Base-by-base conservation (phyloP, 169 alveolate genomes). In the Plasmodium gaboni region DNA sequence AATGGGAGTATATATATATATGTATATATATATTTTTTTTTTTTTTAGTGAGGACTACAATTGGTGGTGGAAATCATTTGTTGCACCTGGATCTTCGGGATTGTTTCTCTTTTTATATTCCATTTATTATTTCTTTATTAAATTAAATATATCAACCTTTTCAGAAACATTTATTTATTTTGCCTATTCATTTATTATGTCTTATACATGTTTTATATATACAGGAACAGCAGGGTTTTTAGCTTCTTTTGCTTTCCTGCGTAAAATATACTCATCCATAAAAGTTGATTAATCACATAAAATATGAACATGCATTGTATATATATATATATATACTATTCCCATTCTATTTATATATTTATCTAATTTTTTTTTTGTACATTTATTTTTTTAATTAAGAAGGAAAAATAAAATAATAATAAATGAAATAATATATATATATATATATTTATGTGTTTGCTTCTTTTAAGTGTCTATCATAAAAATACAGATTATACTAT, bases 11-110 rank as follows among this genome's bases (percentile, higher is more conserved):
- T 63, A 6, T 53, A 12, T 19, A 15, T 13, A 8, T 51, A 19
- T 53, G 22, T 26, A 28, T 10, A 7, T 42, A 9, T 15, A 15
- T 61, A 13, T 60, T 10, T 26, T 55, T 9, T 17, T 19, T 44
- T 53, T 19, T 12, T 12, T 42, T 88, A 88, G 93, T 80, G 96
- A 93, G 60, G 96, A 95, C 64, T 94, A 94, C 89, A 87, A 93
- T 61, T 95, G 97, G 96, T 95, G 97, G 97, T 95, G 97, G 97
- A 63, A 94, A 42, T 93, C 96, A 17, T 94, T 92, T 71, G 51
- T 91, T 60, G 93, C 96, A 1, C 88, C 96, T 17, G 96, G 95
- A 7, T 80, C 93, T 13, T 91, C 96, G 15, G 97, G 96, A 15
- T 59, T 93, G 42, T 94, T 94, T 71, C 91, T 95, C 19, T 92